Percentiles rank a stretch among this genome's conserved stretches.
These are phyloP conservation scores for Russula brevipes DNA, from an alignment of 768 basidiomycete genomes.

Conservation along the genomic window DNA sequence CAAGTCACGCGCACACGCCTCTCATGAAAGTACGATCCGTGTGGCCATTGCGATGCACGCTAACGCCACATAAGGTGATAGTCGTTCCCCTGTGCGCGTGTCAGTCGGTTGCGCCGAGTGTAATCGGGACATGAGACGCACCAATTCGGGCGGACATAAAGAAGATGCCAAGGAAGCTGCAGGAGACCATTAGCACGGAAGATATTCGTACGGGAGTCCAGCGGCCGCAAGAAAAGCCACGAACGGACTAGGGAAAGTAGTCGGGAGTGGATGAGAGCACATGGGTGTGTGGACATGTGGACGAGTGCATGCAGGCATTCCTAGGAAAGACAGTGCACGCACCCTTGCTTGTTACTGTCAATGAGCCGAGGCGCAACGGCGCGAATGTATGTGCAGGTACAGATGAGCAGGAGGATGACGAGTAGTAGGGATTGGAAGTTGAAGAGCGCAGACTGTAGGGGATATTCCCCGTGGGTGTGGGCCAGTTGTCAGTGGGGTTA, in stretches of 20 bases:
- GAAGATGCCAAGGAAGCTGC: constrained; percentile 84
- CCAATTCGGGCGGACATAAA: constrained; percentile 97
- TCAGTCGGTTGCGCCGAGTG: neutral
- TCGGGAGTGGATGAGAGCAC: neutral
- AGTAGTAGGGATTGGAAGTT: constrained; percentile 95
- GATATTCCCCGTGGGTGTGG: too few species aligned
- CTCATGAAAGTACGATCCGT: neutral
- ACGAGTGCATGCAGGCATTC: too few species aligned
- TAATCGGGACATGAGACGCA: constrained; percentile 34
- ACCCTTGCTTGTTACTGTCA: constrained; percentile 96
- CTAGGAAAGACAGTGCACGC: constrained; percentile 18
- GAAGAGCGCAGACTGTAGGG: constrained; percentile 84
- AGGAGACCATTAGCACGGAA: neutral
- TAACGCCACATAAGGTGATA: constrained; percentile 93
- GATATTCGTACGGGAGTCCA: neutral
- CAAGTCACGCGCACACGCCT: constrained; percentile 49
- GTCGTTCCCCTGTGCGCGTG: constrained; percentile 65
- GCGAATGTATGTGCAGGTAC: constrained; percentile 95
- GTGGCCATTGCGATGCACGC: constrained; percentile 93
- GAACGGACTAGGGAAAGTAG: neutral
- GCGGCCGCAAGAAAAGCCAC: neutral
- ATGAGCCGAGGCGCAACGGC: constrained; percentile 84
- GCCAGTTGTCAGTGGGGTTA: neutral
- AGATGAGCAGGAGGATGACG: constrained; percentile 88
- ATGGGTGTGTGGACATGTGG: neutral